A percentile compares a stretch with the other conserved stretches of the same genome.
Conservation (phyloP, 768 basidiomycete species). For the Leccinum subtestaceum region DNA sequence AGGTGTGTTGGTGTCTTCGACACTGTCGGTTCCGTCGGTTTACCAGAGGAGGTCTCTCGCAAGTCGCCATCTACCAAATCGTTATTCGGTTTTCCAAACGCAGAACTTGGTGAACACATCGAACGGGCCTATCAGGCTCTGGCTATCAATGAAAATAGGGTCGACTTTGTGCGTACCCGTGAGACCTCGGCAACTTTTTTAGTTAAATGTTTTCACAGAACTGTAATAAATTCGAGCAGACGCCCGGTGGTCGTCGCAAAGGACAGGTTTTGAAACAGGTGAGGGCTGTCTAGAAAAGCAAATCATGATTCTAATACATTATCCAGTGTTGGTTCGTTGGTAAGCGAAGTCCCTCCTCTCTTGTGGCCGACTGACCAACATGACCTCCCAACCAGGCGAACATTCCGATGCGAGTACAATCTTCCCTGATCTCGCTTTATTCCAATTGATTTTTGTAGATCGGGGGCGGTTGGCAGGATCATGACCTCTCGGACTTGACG, state of each 20-base stretch:
- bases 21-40: constrained; percentile 70
- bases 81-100: constrained; percentile 67
- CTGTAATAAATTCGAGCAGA: constrained; percentile 63
- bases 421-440: neutral
- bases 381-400: constrained; percentile 26
- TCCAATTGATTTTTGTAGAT: constrained; percentile 39
- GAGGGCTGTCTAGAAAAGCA: constrained; percentile 8
- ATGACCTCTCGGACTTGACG: constrained; percentile 65
- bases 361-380: neutral
- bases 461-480: constrained; percentile 66
- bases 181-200: neutral
- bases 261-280: constrained; percentile 65
- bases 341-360: constrained; percentile 24
- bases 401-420: constrained; percentile 21
- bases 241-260: constrained; percentile 47
- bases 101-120: constrained; percentile 57
- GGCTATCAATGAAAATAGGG: constrained; percentile 63
- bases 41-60: constrained; percentile 62
- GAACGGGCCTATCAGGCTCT: constrained; percentile 67
- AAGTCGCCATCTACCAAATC: constrained; percentile 42
- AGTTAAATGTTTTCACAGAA: constrained; percentile 36
- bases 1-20: constrained; percentile 76
- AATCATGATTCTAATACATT: constrained; percentile 6
- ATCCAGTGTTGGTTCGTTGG: constrained; percentile 71
- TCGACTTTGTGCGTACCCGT: constrained; percentile 56